Evolutionary conservation across 2,329 filamentous ascomycete genomes (phyloP), one percentile per base, ranked within the genome.

Genomic region (Scedosporium dehoogii): DNA sequence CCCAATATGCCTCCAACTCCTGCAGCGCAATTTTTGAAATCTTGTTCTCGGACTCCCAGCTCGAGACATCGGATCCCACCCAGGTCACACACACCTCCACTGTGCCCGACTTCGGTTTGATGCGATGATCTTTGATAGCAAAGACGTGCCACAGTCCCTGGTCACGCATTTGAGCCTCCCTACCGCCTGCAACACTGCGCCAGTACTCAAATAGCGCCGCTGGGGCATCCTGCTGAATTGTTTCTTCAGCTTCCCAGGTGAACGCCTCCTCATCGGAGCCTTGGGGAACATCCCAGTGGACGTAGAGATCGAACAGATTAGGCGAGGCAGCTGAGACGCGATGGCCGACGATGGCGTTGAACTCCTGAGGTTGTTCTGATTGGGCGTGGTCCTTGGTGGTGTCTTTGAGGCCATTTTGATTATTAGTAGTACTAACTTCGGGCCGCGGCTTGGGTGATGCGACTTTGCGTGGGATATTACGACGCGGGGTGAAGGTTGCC

Each of bases 211-310:
- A 74, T 1, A 75, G 62, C 1, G 64, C 64, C 23, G 73, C 72
- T 27, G 68, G 69, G 1, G 72, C 72, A 53, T 70, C 70, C 58
- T 68, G 62, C 46, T 75, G 73, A 53, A 75, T 71, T 61, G 71
- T 71, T 14, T 69, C 67, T 55, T 75, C 73, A 4, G 65, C 58
- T 27, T 74, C 73, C 72, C 72, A 75, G 3, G 70, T 72, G 4
- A 67, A 68, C 5, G 72, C 67, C 21, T 68, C 60, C 46, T 66
- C 63, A 21, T 53, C 23, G n/a, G n/a, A 25, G 48, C 48, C n/a
- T 4, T 10, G n/a, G n/a, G 48, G 21, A 21, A 25, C 48, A 18
- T 53, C 48, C 16, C 23, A 12, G 48, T 6, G 9, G 51, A 55
- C 16, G 12, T 4, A n/a, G 10, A 55, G 51, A 27, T 55, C 51